Evolutionary conservation across 129 eudicot species (phyloP).

Genomic region (Lactuca saligna): DNA sequence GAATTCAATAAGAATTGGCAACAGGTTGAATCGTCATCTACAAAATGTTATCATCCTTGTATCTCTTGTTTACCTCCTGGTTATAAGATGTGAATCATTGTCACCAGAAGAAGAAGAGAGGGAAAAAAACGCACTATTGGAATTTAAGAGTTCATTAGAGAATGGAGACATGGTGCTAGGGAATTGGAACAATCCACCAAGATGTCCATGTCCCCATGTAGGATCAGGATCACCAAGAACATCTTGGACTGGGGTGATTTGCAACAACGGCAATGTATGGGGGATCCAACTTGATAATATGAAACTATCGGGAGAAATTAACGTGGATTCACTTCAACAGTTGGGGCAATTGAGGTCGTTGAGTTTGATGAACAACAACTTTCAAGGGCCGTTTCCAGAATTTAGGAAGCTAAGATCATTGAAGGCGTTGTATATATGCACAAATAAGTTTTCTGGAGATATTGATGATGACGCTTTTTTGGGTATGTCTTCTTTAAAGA

Average conservation of each 20-base stretch:
- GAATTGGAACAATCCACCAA: constrained; percentile 32
- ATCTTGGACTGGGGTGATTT: constrained; percentile 48
- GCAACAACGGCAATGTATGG: constrained; percentile 46
- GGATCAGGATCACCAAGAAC: constrained; percentile 3
- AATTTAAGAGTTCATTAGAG: constrained; percentile 33
- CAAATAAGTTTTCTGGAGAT: constrained; percentile 48
- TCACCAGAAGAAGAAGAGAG: neutral
- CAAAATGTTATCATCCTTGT: neutral
- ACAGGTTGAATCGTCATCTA: neutral
- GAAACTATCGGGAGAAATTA: constrained; percentile 39
- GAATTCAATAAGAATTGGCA: neutral
- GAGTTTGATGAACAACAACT: constrained; percentile 49
- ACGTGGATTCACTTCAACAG: constrained; percentile 33
- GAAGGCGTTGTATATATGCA: constrained; percentile 41
- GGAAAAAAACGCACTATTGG: constrained; percentile 30
- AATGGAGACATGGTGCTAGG: constrained; percentile 18
- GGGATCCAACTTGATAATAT: constrained; percentile 53
- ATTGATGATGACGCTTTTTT: constrained; percentile 45
- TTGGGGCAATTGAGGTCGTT: constrained; percentile 38
- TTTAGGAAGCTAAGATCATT: constrained; percentile 35
- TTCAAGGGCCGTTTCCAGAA: constrained; percentile 54
- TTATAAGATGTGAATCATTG: neutral
- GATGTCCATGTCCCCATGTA: constrained; percentile 27
- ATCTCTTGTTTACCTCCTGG: neutral
- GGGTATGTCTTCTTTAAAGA: constrained; percentile 53